A percentile compares a stretch with the other conserved stretches of the same genome.
These are phyloP conservation scores for Endogone sp. DNA, from an alignment of 192 early-diverging fungal genomes.

Conservation along the genomic window DNA sequence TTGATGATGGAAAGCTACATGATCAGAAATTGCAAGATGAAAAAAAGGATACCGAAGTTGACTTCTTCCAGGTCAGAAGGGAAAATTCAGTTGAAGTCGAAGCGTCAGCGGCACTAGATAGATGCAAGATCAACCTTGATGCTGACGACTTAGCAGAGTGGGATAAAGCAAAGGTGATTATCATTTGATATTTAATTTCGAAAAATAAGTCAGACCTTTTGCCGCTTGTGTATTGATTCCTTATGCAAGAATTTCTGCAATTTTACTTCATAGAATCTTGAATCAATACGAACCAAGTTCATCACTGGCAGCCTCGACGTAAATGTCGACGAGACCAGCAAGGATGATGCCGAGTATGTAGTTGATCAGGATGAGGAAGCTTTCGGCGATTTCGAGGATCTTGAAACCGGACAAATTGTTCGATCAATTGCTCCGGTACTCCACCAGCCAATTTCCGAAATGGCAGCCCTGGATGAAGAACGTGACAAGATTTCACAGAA, in stretches of 20 bases:
- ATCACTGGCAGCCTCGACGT: slow-evolving; percentile 61
- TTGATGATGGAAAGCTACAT: slow-evolving; percentile 24
- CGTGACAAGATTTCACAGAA: slow-evolving; percentile 69
- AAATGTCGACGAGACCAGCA: slow-evolving; percentile 29
- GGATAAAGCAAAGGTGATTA: slow-evolving; percentile 61
- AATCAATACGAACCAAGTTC: slow-evolving; percentile 71
- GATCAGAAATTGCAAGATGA: slow-evolving; percentile 27
- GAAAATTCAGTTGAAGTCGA: slow-evolving; percentile 12
- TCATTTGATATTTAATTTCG: no score
- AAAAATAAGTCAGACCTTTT: no score
- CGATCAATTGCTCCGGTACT: no score
- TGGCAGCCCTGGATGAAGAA: slow-evolving; percentile 53
- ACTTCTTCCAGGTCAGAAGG: slow-evolving; percentile 54
- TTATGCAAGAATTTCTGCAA: no score
- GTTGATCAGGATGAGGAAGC: slow-evolving; percentile 57
- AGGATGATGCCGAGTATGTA: slow-evolving; percentile 26
- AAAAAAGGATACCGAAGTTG: slow-evolving; percentile 37
- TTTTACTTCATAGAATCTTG: slow-evolving; percentile 49
- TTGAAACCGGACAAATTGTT: slow-evolving; percentile 65
- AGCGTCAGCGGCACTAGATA: slow-evolving; percentile 54
- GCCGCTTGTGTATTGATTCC: no score
- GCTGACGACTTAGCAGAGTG: slow-evolving; percentile 60
- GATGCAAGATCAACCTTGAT: slow-evolving; percentile 57
- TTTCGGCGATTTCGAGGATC: slow-evolving; percentile 76
- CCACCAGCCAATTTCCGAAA: slow-evolving; percentile 35